Conservation (phyloP, 768 basidiomycete species). For the Glaciozyma martinii region DNA sequence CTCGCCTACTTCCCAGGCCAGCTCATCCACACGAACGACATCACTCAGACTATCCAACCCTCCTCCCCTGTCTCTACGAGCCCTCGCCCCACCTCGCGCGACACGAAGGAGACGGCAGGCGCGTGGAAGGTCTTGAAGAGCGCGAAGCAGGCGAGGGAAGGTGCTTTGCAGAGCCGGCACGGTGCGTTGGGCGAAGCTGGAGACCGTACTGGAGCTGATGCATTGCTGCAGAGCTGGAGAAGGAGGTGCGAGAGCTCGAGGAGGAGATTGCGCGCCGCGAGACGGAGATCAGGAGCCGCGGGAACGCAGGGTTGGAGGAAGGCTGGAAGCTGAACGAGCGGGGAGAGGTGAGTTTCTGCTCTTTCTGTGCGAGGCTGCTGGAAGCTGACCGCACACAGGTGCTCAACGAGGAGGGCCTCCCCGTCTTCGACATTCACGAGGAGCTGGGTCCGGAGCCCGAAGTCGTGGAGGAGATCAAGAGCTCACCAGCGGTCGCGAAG, state of each 20-base stretch:
- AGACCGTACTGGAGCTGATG: background rate
- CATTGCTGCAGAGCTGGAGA: background rate
- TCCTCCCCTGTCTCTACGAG: too few species aligned
- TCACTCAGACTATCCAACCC: slow-evolving; percentile 7
- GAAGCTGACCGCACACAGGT: slow-evolving; percentile 4
- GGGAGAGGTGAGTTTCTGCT: slow-evolving; percentile 22
- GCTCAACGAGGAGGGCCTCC: slow-evolving; percentile 29
- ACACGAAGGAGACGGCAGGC: background rate
- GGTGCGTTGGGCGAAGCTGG: background rate
- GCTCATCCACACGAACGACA: slow-evolving; percentile 31
- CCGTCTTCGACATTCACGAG: slow-evolving; percentile 30
- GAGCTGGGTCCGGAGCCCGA: slow-evolving; percentile 12
- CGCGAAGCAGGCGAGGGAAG: slow-evolving; percentile 19
- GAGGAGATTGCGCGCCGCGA: background rate
- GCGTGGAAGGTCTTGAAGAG: slow-evolving; percentile 9
- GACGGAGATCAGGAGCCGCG: background rate
- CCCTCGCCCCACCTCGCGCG: too few species aligned
- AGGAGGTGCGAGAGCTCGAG: background rate
- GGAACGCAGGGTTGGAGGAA: slow-evolving; percentile 12
- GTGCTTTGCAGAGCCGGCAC: background rate
- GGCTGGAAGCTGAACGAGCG: slow-evolving; percentile 26
- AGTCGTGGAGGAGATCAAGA: background rate
- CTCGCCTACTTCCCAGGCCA: slow-evolving; percentile 30
- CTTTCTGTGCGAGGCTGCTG: rapidly evolving
- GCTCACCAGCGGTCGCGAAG: background rate